Percentiles rank a stretch among this genome's conserved stretches.
phyloP scores from a whole-genome alignment of 805 yeast genomes.

The Candida pseudofarinosa region DNA sequence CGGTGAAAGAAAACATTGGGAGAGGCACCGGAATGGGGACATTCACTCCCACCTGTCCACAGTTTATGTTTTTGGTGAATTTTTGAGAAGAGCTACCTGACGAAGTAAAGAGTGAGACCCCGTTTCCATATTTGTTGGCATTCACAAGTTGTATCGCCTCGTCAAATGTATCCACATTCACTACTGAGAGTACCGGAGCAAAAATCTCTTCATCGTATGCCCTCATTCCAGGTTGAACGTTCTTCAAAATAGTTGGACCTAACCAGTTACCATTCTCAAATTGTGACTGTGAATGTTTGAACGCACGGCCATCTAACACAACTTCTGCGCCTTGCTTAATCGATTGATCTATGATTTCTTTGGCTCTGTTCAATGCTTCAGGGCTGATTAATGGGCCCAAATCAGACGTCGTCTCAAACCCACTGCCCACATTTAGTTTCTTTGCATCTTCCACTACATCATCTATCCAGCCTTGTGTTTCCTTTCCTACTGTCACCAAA shows the following conservation, averaged over 20 bases:
- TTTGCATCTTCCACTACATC: slow-evolving; percentile 59
- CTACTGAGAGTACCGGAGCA: slow-evolving; percentile 68
- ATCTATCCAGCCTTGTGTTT: slow-evolving; percentile 54
- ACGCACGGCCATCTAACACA: slow-evolving; percentile 60
- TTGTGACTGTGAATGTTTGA: slow-evolving; percentile 33
- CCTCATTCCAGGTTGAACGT: slow-evolving; percentile 63
- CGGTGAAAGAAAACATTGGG: slow-evolving; percentile 80
- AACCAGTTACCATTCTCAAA: slow-evolving; percentile 59
- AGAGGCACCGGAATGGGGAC: slow-evolving; percentile 80
- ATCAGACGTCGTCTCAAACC: slow-evolving; percentile 59
- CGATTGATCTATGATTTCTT: slow-evolving; percentile 51
- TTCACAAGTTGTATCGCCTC: slow-evolving; percentile 65
- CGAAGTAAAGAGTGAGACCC: slow-evolving; percentile 64
- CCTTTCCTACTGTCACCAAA: slow-evolving; percentile 63
- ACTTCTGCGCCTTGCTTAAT: slow-evolving; percentile 61
- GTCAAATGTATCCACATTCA: slow-evolving; percentile 60
- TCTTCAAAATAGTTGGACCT: slow-evolving; percentile 63
- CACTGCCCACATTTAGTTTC: slow-evolving; percentile 56
- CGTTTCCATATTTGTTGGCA: slow-evolving; percentile 61
- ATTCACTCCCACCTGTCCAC: slow-evolving; percentile 75
- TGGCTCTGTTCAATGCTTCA: slow-evolving; percentile 49
- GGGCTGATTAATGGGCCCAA: slow-evolving; percentile 74
- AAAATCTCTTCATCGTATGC: slow-evolving; percentile 73
- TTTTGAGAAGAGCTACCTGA: slow-evolving; percentile 69
- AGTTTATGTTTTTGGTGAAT: slow-evolving; percentile 63